Base-by-base conservation (phyloP, 2,329 filamentous ascomycete genomes). In the Claviceps purpurea region DNA sequence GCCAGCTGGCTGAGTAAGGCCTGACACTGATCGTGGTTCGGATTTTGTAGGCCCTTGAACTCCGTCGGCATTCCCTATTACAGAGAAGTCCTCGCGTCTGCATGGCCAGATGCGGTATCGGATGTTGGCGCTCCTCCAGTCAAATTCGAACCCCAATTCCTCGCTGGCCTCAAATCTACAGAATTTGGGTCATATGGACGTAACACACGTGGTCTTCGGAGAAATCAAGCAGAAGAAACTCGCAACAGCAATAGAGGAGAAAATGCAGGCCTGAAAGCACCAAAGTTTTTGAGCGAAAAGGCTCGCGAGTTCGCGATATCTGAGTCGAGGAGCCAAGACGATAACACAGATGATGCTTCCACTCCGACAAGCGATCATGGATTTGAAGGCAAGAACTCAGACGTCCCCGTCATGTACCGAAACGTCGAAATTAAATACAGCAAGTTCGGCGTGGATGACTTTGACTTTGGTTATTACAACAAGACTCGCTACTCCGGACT, bases 371-470 rank as follows among this genome's bases (percentile, higher is more conserved):
- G 80, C n/a, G 81, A 84, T 40, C 72, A 80, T 52, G 82, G 85
- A 51, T 73, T 91, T 3, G 84, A 87, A 56, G 84, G 85, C 57
- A 79, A 85, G 52, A 86, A 88, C 57, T 81, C 85, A 42, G 89
- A 95, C 52, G 85, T 93, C 4, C 86, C 91, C 22, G 79, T 87
- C 8, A 88, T 93, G 72, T 98, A 98, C 66, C 84, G 87, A 57
- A 90, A 89, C 61, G 87, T 96, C 11, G 91, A 97, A 66, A 98
- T 98, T 70, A 96, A 96, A 65, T 98, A 97, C 72, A 96, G 91
- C 74, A 94, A 89, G 64, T 98, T 96, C 67, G 93, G 93, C 20
- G 89, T 98, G n/a, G 91, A 97, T 62, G 94, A 98, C 67, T 98
- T 98, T 65, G 93, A 98, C 67, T 98, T 98, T 69, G 85, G 86